Conservation (phyloP, 208 protist genomes). For the Wallacemonas sp. region DNA sequence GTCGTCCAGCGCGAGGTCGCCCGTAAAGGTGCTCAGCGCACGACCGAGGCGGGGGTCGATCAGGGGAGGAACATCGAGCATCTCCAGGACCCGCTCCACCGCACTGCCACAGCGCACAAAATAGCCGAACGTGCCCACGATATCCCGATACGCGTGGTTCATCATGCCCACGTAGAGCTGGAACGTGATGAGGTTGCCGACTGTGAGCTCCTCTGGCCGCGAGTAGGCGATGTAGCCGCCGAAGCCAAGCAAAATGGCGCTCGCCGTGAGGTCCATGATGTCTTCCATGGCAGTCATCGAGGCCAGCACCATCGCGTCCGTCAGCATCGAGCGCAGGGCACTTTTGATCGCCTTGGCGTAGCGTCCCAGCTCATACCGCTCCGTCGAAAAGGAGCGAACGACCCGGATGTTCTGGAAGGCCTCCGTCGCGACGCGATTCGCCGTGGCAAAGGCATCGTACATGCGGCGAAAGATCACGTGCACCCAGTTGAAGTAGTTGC, state of each 20-base stretch:
- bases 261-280: neutral
- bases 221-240: constrained; percentile 16
- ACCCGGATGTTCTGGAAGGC: constrained; percentile 21
- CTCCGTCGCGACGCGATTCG: constrained; percentile 16
- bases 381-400: constrained; percentile 21
- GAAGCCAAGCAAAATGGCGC: constrained; percentile 13
- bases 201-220: constrained; percentile 8
- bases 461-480: constrained; percentile 2
- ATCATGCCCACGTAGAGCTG: constrained; percentile 17
- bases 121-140: constrained; percentile 1
- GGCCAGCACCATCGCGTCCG: neutral
- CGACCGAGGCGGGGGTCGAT: neutral
- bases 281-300: neutral
- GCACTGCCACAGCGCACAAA: constrained; percentile 4
- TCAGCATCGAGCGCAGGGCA: constrained; percentile 2
- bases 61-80: neutral
- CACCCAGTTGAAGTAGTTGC: constrained; percentile 5
- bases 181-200: constrained; percentile 17
- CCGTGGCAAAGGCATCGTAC: constrained; percentile 17
- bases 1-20: neutral
- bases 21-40: neutral
- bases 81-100: neutral
- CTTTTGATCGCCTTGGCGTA: constrained; percentile 4
- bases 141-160: constrained; percentile 13
- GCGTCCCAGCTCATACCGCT: constrained; percentile 7